These are phyloP conservation scores for Hypoxylon cercidicola DNA, from an alignment of 495 filamentous ascomycete species.

Conservation along the genomic window DNA sequence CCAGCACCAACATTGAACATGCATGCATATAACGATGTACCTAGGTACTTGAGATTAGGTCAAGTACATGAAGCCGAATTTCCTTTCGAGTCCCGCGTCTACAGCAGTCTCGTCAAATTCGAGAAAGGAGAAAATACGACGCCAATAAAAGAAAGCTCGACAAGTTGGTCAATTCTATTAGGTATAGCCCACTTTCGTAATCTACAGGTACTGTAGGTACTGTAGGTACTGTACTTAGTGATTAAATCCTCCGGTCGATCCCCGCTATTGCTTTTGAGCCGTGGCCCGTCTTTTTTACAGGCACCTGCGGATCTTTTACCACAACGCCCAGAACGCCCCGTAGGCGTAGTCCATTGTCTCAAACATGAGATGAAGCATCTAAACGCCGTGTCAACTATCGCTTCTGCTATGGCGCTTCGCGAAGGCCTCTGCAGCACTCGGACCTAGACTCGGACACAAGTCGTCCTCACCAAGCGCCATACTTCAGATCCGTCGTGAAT, in stretches of 20 bases:
- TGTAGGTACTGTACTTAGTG: no score
- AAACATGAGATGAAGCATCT: slow-evolving; percentile 37
- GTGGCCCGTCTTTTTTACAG: slow-evolving; percentile 15
- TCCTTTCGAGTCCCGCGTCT: slow-evolving; percentile 15
- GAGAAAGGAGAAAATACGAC: no score
- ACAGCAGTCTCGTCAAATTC: slow-evolving; percentile 19
- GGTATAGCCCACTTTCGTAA: slow-evolving; percentile 10
- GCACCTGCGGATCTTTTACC: slow-evolving; percentile 36
- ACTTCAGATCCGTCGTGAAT: slow-evolving; percentile 22
- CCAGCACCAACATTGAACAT: slow-evolving; percentile 18
- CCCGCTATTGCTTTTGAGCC: slow-evolving; percentile 30
- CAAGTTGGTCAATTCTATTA: slow-evolving; percentile 29
- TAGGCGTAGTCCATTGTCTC: slow-evolving; percentile 40
- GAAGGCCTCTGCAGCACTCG: slow-evolving; percentile 13
- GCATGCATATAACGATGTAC: neutral
- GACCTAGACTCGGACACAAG: slow-evolving; percentile 14
- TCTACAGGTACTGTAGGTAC: no score
- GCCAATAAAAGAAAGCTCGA: slow-evolving; percentile 25
- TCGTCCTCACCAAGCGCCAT: slow-evolving; percentile 23
- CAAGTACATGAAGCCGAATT: no score
- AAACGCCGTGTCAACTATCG: slow-evolving; percentile 17
- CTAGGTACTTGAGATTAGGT: neutral
- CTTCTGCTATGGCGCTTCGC: slow-evolving; percentile 32
- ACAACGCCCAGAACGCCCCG: slow-evolving; percentile 10
- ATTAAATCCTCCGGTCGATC: slow-evolving; percentile 39